Evolutionary conservation across 352 stramenopile genomes (phyloP).

Genomic region (Pythium sukuiense): DNA sequence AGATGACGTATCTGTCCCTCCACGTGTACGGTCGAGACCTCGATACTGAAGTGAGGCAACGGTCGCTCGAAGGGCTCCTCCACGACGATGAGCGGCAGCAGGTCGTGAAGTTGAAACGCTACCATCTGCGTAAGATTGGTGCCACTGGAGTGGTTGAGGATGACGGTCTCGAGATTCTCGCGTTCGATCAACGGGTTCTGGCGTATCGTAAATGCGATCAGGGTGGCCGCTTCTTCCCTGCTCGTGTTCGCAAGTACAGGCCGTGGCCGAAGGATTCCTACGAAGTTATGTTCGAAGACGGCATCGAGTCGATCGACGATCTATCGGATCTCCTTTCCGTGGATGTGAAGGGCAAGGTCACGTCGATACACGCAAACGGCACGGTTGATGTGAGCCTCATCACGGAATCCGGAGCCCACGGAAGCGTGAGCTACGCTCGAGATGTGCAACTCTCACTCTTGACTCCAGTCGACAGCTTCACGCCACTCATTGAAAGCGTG

Average conservation of each 20-base stretch:
- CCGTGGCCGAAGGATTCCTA: slow-evolving; percentile 53
- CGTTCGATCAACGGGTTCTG: slow-evolving; percentile 63
- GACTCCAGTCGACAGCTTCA: slow-evolving; percentile 52
- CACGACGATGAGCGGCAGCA: slow-evolving; percentile 33
- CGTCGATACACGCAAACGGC: slow-evolving; percentile 48
- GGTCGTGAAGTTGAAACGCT: slow-evolving; percentile 41
- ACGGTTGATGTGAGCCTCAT: slow-evolving; percentile 54
- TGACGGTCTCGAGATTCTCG: slow-evolving; percentile 48
- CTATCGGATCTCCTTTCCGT: slow-evolving; percentile 60
- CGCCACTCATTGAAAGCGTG: slow-evolving; percentile 29
- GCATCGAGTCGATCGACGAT: slow-evolving; percentile 57
- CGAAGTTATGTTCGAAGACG: slow-evolving; percentile 55
- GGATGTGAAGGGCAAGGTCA: slow-evolving; percentile 54
- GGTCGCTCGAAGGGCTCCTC: slow-evolving; percentile 37
- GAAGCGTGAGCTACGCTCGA: slow-evolving; percentile 23
- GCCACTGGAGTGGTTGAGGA: slow-evolving; percentile 49
- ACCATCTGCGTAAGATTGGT: slow-evolving; percentile 53
- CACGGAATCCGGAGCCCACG: slow-evolving; percentile 1
- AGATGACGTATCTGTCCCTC: slow-evolving; percentile 63
- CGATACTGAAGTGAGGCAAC: slow-evolving; percentile 30
- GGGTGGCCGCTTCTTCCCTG: slow-evolving; percentile 62
- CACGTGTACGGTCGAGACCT: slow-evolving; percentile 69
- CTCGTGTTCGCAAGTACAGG: slow-evolving; percentile 49
- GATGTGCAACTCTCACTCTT: slow-evolving; percentile 34
- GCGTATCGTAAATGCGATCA: slow-evolving; percentile 56